Evolutionary conservation across 1,284 basidiomycete genomes (phyloP), one percentile per base, ranked within the genome.

Genomic region (Tilletiaria anomala): DNA sequence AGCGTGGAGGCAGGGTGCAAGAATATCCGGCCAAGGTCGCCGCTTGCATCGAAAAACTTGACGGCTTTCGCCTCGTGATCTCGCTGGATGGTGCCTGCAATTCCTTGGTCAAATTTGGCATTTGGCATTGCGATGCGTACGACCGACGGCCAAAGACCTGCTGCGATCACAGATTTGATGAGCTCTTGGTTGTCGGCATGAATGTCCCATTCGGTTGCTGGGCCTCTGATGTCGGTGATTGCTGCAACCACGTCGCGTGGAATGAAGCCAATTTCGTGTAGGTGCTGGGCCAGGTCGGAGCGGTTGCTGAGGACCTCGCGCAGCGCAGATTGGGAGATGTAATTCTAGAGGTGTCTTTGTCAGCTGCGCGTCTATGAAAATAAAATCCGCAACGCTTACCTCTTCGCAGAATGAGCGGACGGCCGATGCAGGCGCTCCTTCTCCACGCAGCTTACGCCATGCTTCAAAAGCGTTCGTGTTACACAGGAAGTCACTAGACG

Each of bases 401-500:
- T 81, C 73, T 56, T 87, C 82, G 67, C 82, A 87, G 66, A 86
- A 93, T 5, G 67, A 57, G 32, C 73, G 70, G 19, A 83, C 68
- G 18, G 71, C 69, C 37, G 70, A 54, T 21, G 73, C 70, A 5
- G 74, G 65, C 37, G 73, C 72, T 2, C 75, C 72, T 39, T 76
- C 72, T 6, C 69, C 60, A 12, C 75, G 73, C 37, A 83, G 62
- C 33, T 69, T 69, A 35, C 74, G 67, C 48, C 76, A 83, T 47
- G 79, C 75, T 24, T 81, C 73, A 60, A 82, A 91, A 0, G 85
- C 84, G 35, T 76, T 72, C 5, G 78, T 73, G 54, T 88, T 82
- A 0, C 85, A 86, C 20, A 94, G 70, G 4, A 94, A 72, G 60
- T 94, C 89, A 51, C 85, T 89, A 45, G n/a, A n/a, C n/a, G 80